Evolutionary conservation across 2,329 filamentous ascomycete genomes (phyloP).

Genomic region (Emmonsia crescens): DNA sequence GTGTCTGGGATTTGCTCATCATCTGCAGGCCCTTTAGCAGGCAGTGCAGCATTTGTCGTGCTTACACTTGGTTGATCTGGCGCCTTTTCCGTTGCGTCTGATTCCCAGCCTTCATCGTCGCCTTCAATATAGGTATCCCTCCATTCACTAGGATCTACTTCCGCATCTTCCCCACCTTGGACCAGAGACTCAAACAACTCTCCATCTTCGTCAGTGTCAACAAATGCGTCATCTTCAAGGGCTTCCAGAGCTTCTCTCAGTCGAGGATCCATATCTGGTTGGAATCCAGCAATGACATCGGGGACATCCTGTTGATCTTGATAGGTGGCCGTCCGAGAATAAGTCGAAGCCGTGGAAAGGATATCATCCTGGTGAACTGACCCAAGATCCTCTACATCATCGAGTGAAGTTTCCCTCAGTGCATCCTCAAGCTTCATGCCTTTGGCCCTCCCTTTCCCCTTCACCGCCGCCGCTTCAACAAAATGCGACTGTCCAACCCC

Average conservation of each 20-base stretch:
- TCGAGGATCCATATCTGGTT: conserved; percentile 95
- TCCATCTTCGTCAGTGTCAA: conserved; percentile 68
- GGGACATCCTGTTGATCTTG: conserved; percentile 89
- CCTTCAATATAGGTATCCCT: conserved; percentile 50
- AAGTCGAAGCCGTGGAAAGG: conserved; percentile 52
- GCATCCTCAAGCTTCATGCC: conserved; percentile 79
- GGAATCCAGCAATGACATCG: conserved; percentile 82
- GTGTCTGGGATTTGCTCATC: conserved; percentile 31
- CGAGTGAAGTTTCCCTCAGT: conserved; percentile 47
- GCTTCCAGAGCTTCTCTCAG: conserved; percentile 86
- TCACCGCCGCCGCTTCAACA: conserved; percentile 51
- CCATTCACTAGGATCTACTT: conserved; percentile 71
- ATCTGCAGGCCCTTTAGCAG: conserved; percentile 18
- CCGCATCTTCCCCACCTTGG: conserved; percentile 50
- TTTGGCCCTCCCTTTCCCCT: conserved; percentile 57
- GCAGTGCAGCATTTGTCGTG: neutral
- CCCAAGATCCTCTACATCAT: conserved; percentile 29
- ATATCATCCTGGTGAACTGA: conserved; percentile 15
- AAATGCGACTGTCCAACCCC: conserved; percentile 62
- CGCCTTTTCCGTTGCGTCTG: conserved; percentile 78
- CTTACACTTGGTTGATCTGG: conserved; percentile 32
- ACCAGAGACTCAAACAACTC: conserved; percentile 70
- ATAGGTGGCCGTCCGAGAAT: conserved; percentile 65
- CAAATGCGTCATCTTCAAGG: conserved; percentile 88
- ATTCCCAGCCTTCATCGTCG: conserved; percentile 83